Evolutionary conservation across 805 yeast species (phyloP).

Genomic region (Kluyveromyces aestuarii): DNA sequence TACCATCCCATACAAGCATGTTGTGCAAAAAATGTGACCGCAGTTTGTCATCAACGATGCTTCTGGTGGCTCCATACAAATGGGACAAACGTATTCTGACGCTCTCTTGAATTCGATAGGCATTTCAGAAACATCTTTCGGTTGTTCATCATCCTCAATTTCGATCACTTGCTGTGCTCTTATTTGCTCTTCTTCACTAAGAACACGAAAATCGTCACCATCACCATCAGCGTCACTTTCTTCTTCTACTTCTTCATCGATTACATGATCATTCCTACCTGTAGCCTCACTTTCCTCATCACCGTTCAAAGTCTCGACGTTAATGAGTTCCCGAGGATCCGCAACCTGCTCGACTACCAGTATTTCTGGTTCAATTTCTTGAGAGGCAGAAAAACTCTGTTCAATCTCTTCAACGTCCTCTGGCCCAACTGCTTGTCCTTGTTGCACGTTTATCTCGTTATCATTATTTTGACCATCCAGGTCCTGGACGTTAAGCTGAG

Average conservation of each 20-base stretch:
- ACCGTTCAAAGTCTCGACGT: not conserved
- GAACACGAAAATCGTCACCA: not conserved
- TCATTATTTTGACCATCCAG: constrained; percentile 4
- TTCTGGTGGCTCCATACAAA: constrained; percentile 47
- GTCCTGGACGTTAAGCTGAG: not conserved
- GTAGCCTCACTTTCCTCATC: not conserved
- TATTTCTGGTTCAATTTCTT: too few species aligned
- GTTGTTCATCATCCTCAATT: constrained; percentile 30
- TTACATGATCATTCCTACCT: constrained; percentile 7
- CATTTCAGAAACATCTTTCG: constrained; percentile 9
- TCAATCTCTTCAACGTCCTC: constrained; percentile 3
- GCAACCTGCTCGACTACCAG: not conserved
- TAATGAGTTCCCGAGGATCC: not conserved
- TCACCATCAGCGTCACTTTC: constrained; percentile 3
- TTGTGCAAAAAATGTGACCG: constrained; percentile 49
- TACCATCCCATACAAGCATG: constrained; percentile 42
- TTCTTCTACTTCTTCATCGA: constrained; percentile 3
- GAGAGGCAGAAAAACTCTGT: not conserved
- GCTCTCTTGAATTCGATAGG: constrained; percentile 22
- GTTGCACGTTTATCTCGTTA: constrained; percentile 7
- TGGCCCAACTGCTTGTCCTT: constrained; percentile 7
- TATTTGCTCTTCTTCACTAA: constrained; percentile 8
- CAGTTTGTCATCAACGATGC: constrained; percentile 42
- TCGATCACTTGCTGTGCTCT: constrained; percentile 33
- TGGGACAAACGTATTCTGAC: constrained; percentile 38